Base-by-base conservation (phyloP, 495 filamentous ascomycete genomes). In the Talaromyces trachyspermus region DNA sequence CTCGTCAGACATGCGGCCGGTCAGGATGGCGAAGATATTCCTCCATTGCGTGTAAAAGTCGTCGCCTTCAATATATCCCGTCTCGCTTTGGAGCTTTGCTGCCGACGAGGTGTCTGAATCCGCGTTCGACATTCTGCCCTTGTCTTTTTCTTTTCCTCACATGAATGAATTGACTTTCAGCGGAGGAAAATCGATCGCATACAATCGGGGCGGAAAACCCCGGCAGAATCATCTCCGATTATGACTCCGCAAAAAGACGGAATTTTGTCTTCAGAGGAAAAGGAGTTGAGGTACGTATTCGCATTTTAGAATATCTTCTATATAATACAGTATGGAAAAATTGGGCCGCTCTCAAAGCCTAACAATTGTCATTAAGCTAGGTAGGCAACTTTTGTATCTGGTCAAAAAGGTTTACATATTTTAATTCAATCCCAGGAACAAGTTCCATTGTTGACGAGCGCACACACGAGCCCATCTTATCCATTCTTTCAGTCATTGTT, bases 401-500 rank as follows among this genome's bases (percentile, higher is more conserved):
- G 27, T 12, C 8, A 43, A 29, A 24, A 43, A 43, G 17, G 23
- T 22, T 10, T 43, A 43, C 8, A 23, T 43, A 24, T 24, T 43
- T 24, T 26, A 8, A 26, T 11, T 43, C 8, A 24, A 12, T 46
- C 18, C 12, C 18, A 98, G 92, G 92, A 53, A 96, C 92, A 19
- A 95, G 89, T 66, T 98, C 92, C 11, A 96, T 98, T 54, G 92
- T 97, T 42, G 86, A 96, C 63, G 92, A 98, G 61, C 88, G 83
- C 54, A 95, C 86, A n/a, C 92, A 97, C 66, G 85, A 95, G 52
- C 94, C 94, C n/a, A 79, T 95, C 24, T 75, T 97, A 17, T 94
- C 89, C 7, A 95, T 88, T 48, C 68, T 98, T 43, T 86, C 84
- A 44, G 67, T 86, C 42, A 95, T 98, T 53, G 92, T 95, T 27